A percentile compares a stretch with the other conserved stretches of the same genome.
phyloP scores from a whole-genome alignment of 2,329 filamentous ascomycete species.

The Phialocephala sp. region DNA sequence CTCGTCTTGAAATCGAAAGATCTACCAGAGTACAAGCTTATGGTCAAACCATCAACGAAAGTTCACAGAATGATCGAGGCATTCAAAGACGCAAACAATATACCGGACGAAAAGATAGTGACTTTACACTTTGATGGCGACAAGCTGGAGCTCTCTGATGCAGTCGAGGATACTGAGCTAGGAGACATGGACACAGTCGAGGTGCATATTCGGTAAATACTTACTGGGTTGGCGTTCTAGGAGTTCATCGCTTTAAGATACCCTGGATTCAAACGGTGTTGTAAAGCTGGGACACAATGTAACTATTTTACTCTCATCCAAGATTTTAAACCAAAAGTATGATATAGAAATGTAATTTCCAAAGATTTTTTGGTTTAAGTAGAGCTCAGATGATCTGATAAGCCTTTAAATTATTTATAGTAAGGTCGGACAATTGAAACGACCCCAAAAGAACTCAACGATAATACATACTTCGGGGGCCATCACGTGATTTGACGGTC shows the following conservation, averaged over 20 bases:
- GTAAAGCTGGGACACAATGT: background rate
- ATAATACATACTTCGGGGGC: too few relatives aligned
- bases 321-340: background rate
- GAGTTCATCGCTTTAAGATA: constrained; percentile 26
- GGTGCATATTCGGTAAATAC: constrained; percentile 51
- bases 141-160: constrained; percentile 62
- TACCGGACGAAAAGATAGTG: constrained; percentile 60
- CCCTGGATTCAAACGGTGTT: constrained; percentile 17
- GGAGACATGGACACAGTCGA: constrained; percentile 78
- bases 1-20: constrained; percentile 61
- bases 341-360: background rate
- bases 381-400: too few relatives aligned
- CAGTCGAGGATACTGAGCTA: constrained; percentile 71
- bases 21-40: constrained; percentile 55
- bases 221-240: constrained; percentile 26
- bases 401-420: too few relatives aligned
- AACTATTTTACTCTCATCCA: background rate
- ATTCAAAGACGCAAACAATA: constrained; percentile 60
- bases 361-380: background rate
- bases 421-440: too few relatives aligned
- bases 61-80: constrained; percentile 66
- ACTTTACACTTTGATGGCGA: constrained; percentile 79
- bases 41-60: constrained; percentile 59
- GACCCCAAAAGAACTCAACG: too few relatives aligned
- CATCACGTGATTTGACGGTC: too few relatives aligned